Conservation (phyloP, 192 early-diverging fungal genomes). For the Backusella macrospora region DNA sequence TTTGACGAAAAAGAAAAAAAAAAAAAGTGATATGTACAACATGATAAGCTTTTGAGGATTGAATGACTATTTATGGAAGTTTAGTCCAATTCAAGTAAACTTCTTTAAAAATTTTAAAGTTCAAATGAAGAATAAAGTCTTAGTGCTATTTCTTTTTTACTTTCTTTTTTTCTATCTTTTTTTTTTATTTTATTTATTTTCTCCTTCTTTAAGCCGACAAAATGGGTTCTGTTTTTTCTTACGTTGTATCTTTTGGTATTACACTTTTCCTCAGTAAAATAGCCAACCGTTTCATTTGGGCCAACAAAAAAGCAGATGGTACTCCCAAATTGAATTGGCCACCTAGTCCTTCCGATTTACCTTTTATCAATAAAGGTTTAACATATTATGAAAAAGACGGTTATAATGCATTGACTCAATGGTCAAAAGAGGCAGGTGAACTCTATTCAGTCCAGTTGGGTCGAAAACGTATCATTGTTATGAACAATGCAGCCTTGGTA, state of each 20-base stretch:
- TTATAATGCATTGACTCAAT: slow-evolving; percentile 23
- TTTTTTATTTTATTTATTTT: neutral
- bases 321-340: slow-evolving; percentile 29
- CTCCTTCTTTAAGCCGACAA: neutral
- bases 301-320: slow-evolving; percentile 32
- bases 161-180: neutral
- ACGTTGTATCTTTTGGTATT: neutral
- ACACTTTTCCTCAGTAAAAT: neutral
- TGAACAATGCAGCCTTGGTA: slow-evolving; percentile 25
- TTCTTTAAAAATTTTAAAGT: neutral
- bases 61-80: slow-evolving; percentile 3
- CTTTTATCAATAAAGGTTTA: slow-evolving; percentile 26
- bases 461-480: slow-evolving; percentile 28
- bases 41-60: neutral
- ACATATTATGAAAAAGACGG: neutral
- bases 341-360: slow-evolving; percentile 14
- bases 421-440: slow-evolving; percentile 24
- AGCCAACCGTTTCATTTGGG: slow-evolving; percentile 18
- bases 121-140: neutral
- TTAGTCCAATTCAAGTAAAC: slow-evolving; percentile 3
- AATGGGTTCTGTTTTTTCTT: slow-evolving; percentile 6
- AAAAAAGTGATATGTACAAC: neutral
- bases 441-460: slow-evolving; percentile 34
- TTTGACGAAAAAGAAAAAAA: neutral
- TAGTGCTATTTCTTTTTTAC: neutral